A percentile compares a stretch with the other conserved stretches of the same genome.
phyloP scores from a whole-genome alignment of 2,329 filamentous ascomycete species.

The Aspergillus clavatus region DNA sequence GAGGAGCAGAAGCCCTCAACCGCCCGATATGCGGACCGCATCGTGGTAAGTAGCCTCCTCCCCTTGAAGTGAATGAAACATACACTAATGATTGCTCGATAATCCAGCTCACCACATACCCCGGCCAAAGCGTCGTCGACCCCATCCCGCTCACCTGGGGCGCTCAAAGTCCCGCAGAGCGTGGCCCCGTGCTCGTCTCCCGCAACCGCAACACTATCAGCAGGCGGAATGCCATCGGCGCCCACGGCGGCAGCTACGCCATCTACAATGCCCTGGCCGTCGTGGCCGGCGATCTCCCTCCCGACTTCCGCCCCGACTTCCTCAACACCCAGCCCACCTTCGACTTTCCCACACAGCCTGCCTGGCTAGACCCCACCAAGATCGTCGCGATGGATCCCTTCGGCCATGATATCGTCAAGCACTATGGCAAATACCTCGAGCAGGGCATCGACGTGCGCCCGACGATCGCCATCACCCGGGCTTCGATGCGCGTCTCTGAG shows the following conservation, averaged over 20 bases:
- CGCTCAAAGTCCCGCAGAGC: constrained; percentile 63
- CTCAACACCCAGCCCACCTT: constrained; percentile 90
- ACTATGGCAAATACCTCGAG: constrained; percentile 70
- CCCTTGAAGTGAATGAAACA: too few species aligned
- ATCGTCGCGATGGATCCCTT: constrained; percentile 97
- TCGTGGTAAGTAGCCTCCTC: not conserved
- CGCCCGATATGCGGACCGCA: not conserved
- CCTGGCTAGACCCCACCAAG: constrained; percentile 87
- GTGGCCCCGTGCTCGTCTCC: constrained; percentile 83
- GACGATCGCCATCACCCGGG: constrained; percentile 86
- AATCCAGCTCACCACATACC: constrained; percentile 78
- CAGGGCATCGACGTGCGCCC: constrained; percentile 71
- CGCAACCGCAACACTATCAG: constrained; percentile 29
- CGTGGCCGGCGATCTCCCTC: constrained; percentile 80
- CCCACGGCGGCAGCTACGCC: constrained; percentile 85
- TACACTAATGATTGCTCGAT: not conserved
- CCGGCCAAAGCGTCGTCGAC: constrained; percentile 88
- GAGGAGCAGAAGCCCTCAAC: too few species aligned
- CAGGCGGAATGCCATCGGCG: constrained; percentile 54
- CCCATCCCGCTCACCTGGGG: constrained; percentile 89
- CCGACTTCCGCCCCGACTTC: constrained; percentile 73
- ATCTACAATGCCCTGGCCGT: constrained; percentile 93
- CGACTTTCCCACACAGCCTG: constrained; percentile 78
- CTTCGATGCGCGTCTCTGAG: constrained; percentile 95
- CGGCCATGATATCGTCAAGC: constrained; percentile 79